Conservation (phyloP, 192 early-diverging fungal genomes). For the Backusella australiensis region DNA sequence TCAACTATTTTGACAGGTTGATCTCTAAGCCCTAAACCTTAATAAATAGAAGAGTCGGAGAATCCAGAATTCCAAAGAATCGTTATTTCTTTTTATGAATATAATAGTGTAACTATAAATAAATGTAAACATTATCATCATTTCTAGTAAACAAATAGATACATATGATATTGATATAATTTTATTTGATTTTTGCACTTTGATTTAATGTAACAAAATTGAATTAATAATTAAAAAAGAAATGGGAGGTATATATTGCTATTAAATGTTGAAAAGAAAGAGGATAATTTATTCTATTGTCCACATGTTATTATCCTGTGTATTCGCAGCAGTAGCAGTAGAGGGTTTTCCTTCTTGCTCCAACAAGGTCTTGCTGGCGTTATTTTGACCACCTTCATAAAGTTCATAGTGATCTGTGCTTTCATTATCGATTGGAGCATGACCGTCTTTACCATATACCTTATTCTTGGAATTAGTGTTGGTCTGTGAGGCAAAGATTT, state of each 20-base stretch:
- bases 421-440: slow-evolving; percentile 3
- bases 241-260: not conserved
- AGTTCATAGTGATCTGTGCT: slow-evolving; percentile 9
- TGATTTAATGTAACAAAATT: not conserved
- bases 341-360: not conserved
- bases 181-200: not conserved
- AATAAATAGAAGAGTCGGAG: not conserved
- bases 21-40: not conserved
- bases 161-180: not conserved
- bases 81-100: not conserved
- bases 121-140: not conserved
- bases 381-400: not conserved
- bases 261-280: not conserved
- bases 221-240: not conserved
- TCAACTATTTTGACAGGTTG: not conserved
- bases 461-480: not conserved
- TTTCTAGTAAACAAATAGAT: not conserved
- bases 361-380: slow-evolving; percentile 5
- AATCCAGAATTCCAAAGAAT: not conserved
- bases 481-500: not conserved
- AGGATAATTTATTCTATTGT: slow-evolving; percentile 21
- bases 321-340: not conserved
- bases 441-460: not conserved
- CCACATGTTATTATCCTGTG: slow-evolving; percentile 12
- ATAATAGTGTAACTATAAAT: not conserved